phyloP scores from a whole-genome alignment of 179 eudicot species.

The Gypsophila paniculata region DNA sequence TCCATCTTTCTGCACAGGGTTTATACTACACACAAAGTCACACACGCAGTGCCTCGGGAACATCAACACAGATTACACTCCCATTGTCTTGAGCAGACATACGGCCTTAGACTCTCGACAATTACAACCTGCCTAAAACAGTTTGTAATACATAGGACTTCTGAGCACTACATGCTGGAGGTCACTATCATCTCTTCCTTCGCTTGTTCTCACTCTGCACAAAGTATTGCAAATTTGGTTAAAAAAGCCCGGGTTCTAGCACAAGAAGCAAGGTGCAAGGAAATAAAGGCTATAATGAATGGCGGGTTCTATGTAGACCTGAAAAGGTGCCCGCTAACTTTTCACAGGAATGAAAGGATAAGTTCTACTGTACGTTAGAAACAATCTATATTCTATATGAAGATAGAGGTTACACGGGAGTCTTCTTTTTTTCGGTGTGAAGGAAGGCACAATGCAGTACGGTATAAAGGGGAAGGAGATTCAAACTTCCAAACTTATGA shows the following conservation, averaged over 20 bases:
- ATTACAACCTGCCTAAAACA: constrained; percentile 30
- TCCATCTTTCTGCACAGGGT: constrained; percentile 31
- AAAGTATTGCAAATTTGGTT: background rate
- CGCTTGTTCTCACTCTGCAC: constrained; percentile 26
- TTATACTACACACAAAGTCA: constrained; percentile 26
- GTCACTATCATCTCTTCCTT: constrained; percentile 36
- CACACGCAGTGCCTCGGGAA: constrained; percentile 22
- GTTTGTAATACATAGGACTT: constrained; percentile 28
- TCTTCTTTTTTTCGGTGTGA: background rate
- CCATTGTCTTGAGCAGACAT: constrained; percentile 28
- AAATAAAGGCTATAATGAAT: too few species aligned
- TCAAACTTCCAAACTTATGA: background rate
- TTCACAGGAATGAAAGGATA: background rate
- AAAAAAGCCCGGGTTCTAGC: background rate
- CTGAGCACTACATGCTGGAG: constrained; percentile 11
- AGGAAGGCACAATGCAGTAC: too few species aligned
- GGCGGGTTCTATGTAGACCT: background rate
- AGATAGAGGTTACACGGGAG: too few species aligned
- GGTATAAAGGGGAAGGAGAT: background rate
- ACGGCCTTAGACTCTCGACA: constrained; percentile 25
- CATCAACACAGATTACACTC: constrained; percentile 27
- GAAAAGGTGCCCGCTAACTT: background rate
- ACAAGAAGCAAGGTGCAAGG: background rate
- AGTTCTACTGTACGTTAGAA: background rate
- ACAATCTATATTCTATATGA: too few species aligned